Conservation (phyloP, 129 eudicot genomes). For the Logfia minima region DNA sequence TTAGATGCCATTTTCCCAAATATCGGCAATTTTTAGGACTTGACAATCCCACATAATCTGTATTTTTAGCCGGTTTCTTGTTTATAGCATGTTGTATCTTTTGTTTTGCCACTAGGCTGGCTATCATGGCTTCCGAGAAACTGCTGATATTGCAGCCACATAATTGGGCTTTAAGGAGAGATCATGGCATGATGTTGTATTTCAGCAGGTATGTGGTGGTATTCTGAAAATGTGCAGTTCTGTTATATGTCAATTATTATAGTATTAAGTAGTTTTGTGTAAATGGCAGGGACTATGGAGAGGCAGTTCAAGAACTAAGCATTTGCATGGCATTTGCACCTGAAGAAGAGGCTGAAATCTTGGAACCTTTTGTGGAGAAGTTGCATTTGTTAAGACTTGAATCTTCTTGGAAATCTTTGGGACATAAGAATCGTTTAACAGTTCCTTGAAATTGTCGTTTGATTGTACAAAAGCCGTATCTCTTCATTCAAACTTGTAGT, state of each 20-base stretch:
- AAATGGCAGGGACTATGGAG: conserved; percentile 65
- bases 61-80: conserved; percentile 15
- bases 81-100: conserved; percentile 26
- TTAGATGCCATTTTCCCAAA: neutral
- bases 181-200: conserved; percentile 96
- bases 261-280: neutral
- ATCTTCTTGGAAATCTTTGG: conserved; percentile 68
- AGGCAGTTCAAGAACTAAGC: conserved; percentile 91
- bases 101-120: conserved; percentile 56
- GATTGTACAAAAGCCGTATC: conserved; percentile 4
- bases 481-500: neutral
- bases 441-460: conserved; percentile 40
- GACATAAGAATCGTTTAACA: conserved; percentile 57
- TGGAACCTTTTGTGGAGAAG: conserved; percentile 91
- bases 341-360: conserved; percentile 81
- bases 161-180: conserved; percentile 90
- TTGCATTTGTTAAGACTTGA: conserved; percentile 80
- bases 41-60: neutral
- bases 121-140: conserved; percentile 94
- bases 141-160: conserved; percentile 88
- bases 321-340: conserved; percentile 99
- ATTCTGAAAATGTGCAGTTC: neutral
- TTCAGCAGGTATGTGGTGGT: conserved; percentile 52
- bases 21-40: neutral
- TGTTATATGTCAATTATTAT: neutral